Evolutionary conservation across 768 basidiomycete species (phyloP), one percentile per base, ranked within the genome.

Genomic region (Rickenella mellea): DNA sequence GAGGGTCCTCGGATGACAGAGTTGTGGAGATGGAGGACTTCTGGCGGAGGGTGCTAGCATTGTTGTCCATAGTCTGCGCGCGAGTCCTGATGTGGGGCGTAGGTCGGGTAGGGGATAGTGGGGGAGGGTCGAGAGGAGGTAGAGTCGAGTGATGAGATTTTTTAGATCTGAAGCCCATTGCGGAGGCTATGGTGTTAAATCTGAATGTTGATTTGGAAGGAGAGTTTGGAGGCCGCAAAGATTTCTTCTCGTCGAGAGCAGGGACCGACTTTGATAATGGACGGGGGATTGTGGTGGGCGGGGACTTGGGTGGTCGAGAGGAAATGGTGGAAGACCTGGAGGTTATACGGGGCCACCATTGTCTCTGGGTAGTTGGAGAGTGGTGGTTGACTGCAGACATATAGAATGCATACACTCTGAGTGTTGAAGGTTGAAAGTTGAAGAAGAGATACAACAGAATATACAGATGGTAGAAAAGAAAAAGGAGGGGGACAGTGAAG

Each of bases 141-240:
- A 51, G 42, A 51, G 44, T 40, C 39, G 43, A 46, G 47, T 46
- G 27, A 46, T 24, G 33, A 47, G 48, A 46, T 53, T 80, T 83
- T 62, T 76, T 83, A 17, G 72, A 59, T 57, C 74, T 81, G 53
- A 80, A 63, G 35, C 80, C 78, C 28, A 85, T 73, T 27, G 74
- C 78, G 37, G 73, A 65, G 8, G 74, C 73, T 39, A 84, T 58
- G 6, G 74, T 69, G 45, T 68, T 77, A 54, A 82, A 67, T 47
- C 65, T 73, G 57, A 68, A 60, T 47, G 55, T n/a, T n/a, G n/a
- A n/a, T n/a, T n/a, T n/a, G n/a, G n/a, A n/a, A n/a, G n/a, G 55
- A 46, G 45, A 50, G 54, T 48, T 39, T 43, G 50, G 48, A 15
- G 58, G 49, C 45, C 19, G 22, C n/a, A n/a, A 50, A 28, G 21